These are phyloP conservation scores for Saccharum hybrid DNA, from an alignment of 202 grass and related monocot genomes.

Conservation along the genomic window DNA sequence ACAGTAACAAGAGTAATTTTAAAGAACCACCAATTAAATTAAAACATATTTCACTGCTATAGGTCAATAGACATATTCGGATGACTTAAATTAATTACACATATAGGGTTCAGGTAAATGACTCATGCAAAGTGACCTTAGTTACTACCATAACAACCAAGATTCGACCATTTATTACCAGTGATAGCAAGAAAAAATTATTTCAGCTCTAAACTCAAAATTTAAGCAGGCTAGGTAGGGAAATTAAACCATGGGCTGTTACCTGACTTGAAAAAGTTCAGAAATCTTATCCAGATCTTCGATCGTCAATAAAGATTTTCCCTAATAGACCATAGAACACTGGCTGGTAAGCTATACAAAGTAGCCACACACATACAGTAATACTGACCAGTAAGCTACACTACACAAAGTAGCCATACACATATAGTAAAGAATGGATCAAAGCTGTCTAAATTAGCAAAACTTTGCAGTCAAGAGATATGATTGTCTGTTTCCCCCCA, in stretches of 20 bases:
- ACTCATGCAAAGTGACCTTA: not conserved
- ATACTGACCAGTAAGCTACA: not conserved
- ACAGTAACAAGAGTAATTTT: not conserved
- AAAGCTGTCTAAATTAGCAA: constrained; percentile 16
- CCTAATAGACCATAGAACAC: not conserved
- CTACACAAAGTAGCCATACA: not conserved
- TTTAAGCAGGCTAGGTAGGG: not conserved
- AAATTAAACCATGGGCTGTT: not conserved
- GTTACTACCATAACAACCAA: not conserved
- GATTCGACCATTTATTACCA: not conserved
- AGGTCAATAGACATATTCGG: not conserved
- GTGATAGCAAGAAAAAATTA: not conserved
- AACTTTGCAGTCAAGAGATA: constrained; percentile 8
- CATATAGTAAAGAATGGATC: not conserved
- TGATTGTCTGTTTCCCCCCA: not conserved
- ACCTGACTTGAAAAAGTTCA: not conserved
- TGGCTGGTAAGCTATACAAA: not conserved
- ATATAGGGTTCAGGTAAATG: not conserved
- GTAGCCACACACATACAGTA: too few species aligned
- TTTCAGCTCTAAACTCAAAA: not conserved
- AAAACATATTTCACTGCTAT: not conserved
- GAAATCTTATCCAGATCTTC: not conserved
- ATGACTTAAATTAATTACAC: not conserved
- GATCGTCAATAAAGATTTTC: not conserved
- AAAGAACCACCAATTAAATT: not conserved